Evolutionary conservation across 768 basidiomycete genomes (phyloP).

Genomic region (Boletus eberwhitei): DNA sequence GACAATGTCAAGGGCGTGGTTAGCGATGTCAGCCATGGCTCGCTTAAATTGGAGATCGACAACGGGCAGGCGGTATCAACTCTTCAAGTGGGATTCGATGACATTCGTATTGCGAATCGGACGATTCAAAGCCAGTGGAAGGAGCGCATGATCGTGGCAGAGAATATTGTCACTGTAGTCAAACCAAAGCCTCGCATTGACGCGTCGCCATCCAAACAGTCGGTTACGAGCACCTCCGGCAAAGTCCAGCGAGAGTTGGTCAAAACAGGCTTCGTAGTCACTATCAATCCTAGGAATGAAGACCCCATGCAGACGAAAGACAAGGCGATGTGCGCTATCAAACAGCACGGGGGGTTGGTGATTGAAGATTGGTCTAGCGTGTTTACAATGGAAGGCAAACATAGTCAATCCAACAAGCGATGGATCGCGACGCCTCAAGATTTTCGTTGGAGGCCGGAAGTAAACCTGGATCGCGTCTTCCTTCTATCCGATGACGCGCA

Average conservation of each 20-base stretch:
- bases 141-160: conserved; percentile 44
- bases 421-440: conserved; percentile 53
- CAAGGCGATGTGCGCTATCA: conserved; percentile 41
- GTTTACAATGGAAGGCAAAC: conserved; percentile 53
- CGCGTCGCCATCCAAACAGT: conserved; percentile 50
- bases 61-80: conserved; percentile 30
- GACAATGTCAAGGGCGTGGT: conserved; percentile 30
- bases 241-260: conserved; percentile 37
- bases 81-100: conserved; percentile 31
- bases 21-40: conserved; percentile 29
- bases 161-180: conserved; percentile 42
- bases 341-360: conserved; percentile 50
- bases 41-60: conserved; percentile 40
- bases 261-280: conserved; percentile 59
- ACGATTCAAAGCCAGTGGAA: conserved; percentile 52
- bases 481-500: conserved; percentile 62
- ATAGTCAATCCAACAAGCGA: conserved; percentile 41
- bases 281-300: conserved; percentile 39
- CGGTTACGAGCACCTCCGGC: conserved; percentile 38
- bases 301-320: conserved; percentile 42
- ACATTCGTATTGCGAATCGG: conserved; percentile 50
- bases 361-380: conserved; percentile 62
- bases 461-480: conserved; percentile 49
- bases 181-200: conserved; percentile 33
- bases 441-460: conserved; percentile 40